Percentiles rank a stretch among this genome's conserved stretches.
Evolutionary conservation across 306 rosid species (phyloP).

Genomic region (Rubus idaeus): DNA sequence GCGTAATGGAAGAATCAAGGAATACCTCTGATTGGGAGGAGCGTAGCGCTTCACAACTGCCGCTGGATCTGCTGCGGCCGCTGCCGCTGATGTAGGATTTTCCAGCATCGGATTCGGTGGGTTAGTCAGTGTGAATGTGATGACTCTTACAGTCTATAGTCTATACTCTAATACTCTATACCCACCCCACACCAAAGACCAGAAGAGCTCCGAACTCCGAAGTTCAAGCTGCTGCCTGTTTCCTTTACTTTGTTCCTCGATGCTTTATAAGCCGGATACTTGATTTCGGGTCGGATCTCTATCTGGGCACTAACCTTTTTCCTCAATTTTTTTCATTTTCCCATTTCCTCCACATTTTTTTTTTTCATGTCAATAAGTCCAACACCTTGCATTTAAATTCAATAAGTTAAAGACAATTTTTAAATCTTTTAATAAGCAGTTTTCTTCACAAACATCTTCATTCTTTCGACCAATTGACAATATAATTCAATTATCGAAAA

Average conservation of each 20-base stretch:
- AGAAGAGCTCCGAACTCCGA: neutral
- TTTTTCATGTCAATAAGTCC: too few species aligned
- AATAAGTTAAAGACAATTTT: too few species aligned
- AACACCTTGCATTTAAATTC: too few species aligned
- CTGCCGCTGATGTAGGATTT: slow-evolving; percentile 33
- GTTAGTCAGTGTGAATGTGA: neutral
- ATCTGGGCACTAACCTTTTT: too few species aligned
- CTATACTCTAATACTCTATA: neutral
- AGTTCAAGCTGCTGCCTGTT: neutral
- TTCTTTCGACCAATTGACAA: too few species aligned
- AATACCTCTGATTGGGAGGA: slow-evolving; percentile 69
- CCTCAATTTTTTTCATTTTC: too few species aligned
- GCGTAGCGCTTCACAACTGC: slow-evolving; percentile 55
- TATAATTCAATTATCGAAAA: too few species aligned
- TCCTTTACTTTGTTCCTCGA: too few species aligned
- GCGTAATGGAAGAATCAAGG: neutral
- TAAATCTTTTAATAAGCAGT: too few species aligned
- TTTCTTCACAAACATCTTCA: too few species aligned
- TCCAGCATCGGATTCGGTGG: slow-evolving; percentile 44
- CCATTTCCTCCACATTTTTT: too few species aligned
- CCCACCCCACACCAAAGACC: slow-evolving; percentile 7
- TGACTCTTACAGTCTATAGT: neutral
- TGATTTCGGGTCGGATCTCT: neutral
- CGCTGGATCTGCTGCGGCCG: slow-evolving; percentile 36
- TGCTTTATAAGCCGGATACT: neutral